Conservation (phyloP, 1,139 yeast species). For the Geotrichum histeridarum region DNA sequence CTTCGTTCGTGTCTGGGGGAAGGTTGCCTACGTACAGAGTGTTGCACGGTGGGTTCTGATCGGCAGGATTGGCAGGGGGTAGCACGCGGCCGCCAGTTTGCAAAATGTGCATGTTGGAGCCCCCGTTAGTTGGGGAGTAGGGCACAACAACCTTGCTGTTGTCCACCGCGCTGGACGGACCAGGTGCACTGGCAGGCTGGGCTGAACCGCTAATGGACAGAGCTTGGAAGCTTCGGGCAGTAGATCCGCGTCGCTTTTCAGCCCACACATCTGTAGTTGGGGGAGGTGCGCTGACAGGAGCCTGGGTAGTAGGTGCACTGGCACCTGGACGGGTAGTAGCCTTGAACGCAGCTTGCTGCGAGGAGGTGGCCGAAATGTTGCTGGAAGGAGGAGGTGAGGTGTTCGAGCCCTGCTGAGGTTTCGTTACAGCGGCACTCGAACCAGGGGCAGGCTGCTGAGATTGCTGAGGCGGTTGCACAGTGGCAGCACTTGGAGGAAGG, state of each 20-base stretch:
- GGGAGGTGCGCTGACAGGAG: background rate
- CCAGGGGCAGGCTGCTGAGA: background rate
- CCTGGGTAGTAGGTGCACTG: background rate
- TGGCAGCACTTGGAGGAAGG: slow-evolving; percentile 1
- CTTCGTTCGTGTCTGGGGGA: slow-evolving; percentile 96
- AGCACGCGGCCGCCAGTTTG: slow-evolving; percentile 50
- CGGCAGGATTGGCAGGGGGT: slow-evolving; percentile 98
- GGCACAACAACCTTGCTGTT: slow-evolving; percentile 1
- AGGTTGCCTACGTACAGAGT: slow-evolving; percentile 93
- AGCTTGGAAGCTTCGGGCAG: slow-evolving; percentile 16
- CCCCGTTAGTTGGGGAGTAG: slow-evolving; percentile 32
- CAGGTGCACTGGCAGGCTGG: background rate
- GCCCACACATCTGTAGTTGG: slow-evolving; percentile 14
- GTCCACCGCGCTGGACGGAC: background rate
- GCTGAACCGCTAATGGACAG: slow-evolving; percentile 10
- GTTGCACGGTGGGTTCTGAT: slow-evolving; percentile 97
- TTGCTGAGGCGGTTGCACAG: slow-evolving; percentile 5
- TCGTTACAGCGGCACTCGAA: background rate
- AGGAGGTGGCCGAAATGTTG: background rate
- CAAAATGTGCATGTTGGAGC: slow-evolving; percentile 30
- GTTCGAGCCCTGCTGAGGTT: background rate
- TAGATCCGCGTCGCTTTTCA: slow-evolving; percentile 17
- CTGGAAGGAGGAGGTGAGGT: slow-evolving; percentile 5
- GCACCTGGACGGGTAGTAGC: background rate
- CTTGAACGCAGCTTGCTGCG: slow-evolving; percentile 3